phyloP scores from a whole-genome alignment of 1,284 basidiomycete species.

The Leccinum ponderosum region DNA sequence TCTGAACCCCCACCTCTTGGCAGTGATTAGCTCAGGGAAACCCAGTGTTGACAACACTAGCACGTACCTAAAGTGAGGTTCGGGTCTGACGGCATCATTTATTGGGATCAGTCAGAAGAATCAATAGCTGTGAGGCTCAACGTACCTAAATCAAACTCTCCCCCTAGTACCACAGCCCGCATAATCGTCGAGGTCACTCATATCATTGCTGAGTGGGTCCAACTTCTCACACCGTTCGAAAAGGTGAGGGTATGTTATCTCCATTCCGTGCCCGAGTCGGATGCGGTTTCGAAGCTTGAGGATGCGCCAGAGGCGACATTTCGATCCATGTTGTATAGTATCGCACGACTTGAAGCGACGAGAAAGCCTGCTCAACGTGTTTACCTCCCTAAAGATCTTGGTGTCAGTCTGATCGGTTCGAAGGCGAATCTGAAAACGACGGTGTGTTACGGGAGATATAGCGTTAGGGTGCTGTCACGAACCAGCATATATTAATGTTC shows the following conservation, averaged over 20 bases:
- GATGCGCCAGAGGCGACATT: conserved; percentile 36
- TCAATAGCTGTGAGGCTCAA: conserved; percentile 79
- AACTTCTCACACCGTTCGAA: conserved; percentile 35
- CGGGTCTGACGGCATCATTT: conserved; percentile 45
- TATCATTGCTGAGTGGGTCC: conserved; percentile 57
- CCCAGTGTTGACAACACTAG: background rate
- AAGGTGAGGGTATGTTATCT: conserved; percentile 49
- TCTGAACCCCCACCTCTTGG: conserved; percentile 74
- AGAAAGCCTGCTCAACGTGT: conserved; percentile 82
- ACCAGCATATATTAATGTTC: conserved; percentile 69
- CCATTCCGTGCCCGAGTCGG: conserved; percentile 41
- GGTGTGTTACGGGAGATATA: background rate
- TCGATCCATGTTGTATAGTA: conserved; percentile 89
- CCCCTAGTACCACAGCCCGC: conserved; percentile 49
- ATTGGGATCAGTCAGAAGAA: conserved; percentile 60
- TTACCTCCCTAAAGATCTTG: conserved; percentile 91
- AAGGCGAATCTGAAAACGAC: conserved; percentile 65
- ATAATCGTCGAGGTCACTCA: conserved; percentile 59
- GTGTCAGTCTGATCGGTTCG: conserved; percentile 78
- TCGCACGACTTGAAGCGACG: conserved; percentile 87
- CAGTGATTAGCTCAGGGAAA: background rate
- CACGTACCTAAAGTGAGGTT: conserved; percentile 74
- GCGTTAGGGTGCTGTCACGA: conserved; percentile 14
- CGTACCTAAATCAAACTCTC: conserved; percentile 92
- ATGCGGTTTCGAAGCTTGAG: conserved; percentile 44